Evolutionary conservation across 169 alveolate genomes (phyloP).

Genomic region (Miamiensis avidus): DNA sequence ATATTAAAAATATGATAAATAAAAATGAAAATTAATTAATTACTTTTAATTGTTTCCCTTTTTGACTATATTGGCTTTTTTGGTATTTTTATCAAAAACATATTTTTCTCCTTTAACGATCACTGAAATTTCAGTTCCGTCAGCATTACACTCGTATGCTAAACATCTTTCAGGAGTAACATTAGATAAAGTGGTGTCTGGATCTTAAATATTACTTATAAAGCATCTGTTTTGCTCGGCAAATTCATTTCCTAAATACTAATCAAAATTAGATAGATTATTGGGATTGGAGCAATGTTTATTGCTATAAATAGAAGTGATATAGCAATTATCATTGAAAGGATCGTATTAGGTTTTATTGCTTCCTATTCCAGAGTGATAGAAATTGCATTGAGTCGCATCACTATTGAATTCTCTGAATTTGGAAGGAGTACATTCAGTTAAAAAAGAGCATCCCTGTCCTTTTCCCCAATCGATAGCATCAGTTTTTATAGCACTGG

Average conservation of each 20-base stretch:
- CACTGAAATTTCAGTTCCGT: neutral
- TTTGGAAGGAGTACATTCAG: neutral
- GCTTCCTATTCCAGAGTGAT: constrained; percentile 13
- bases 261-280: neutral
- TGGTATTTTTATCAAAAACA: too few relatives aligned
- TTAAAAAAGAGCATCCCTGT: constrained; percentile 32
- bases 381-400: neutral
- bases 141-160: neutral
- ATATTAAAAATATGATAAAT: too few relatives aligned
- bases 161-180: neutral
- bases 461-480: constrained; percentile 23
- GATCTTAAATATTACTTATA: neutral
- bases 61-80: too few relatives aligned
- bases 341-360: too few relatives aligned
- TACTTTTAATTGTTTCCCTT: too few relatives aligned
- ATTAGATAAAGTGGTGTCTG: neutral
- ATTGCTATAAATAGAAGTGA: neutral
- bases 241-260: neutral
- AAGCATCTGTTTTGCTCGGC: neutral
- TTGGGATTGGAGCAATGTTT: neutral
- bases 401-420: constrained; percentile 16
- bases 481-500: constrained; percentile 10
- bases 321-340: neutral
- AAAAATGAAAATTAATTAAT: too few relatives aligned
- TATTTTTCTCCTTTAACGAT: neutral